phyloP scores from a whole-genome alignment of 2,329 filamentous ascomycete genomes.

The Acrodontium crateriforme region DNA sequence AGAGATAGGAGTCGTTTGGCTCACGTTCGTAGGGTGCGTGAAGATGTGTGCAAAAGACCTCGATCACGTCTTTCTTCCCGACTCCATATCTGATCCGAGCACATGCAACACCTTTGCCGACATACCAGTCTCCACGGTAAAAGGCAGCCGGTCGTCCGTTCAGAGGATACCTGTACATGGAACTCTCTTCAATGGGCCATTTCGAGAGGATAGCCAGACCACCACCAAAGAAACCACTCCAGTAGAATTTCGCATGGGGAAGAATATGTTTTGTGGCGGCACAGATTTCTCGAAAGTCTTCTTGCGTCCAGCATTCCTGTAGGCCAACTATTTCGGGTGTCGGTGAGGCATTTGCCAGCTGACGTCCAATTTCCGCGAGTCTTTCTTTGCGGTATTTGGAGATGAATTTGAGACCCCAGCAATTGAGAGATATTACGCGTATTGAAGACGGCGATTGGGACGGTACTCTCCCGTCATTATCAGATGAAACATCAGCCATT shows the following conservation, averaged over 20 bases:
- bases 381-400: constrained; percentile 65
- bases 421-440: constrained; percentile 80
- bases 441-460: too few species aligned
- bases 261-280: constrained; percentile 58
- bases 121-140: constrained; percentile 89
- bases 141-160: constrained; percentile 90
- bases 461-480: too few species aligned
- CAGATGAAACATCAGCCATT: too few species aligned
- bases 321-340: constrained; percentile 76
- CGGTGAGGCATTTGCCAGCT: constrained; percentile 54
- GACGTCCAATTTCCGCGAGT: constrained; percentile 68
- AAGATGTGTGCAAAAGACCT: constrained; percentile 79
- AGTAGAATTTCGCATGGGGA: constrained; percentile 87
- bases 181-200: constrained; percentile 85
- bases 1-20: constrained; percentile 71
- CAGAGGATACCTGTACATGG: constrained; percentile 75
- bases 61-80: constrained; percentile 48
- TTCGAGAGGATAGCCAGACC: constrained; percentile 78
- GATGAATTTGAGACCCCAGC: constrained; percentile 88
- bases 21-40: constrained; percentile 80
- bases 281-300: constrained; percentile 70
- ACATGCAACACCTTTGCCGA: constrained; percentile 84
- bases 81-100: constrained; percentile 56
- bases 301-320: constrained; percentile 85
- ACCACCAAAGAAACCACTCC: constrained; percentile 75